Base-by-base conservation (phyloP, 78 protist species). In the Dictyostelium purpureum region DNA sequence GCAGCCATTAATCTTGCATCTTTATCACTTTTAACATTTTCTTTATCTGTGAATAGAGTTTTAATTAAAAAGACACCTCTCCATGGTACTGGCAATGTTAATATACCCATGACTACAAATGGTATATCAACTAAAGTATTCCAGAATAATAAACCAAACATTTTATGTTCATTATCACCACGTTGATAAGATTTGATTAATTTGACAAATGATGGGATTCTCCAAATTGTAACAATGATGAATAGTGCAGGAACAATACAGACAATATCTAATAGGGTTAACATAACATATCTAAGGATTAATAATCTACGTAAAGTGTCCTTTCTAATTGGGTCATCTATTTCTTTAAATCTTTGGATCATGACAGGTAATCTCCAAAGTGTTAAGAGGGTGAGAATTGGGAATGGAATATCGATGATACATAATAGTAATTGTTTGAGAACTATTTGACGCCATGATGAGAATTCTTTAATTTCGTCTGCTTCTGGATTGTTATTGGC, bases 321-420 rank as follows among this genome's bases (percentile, higher is more conserved):
- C n/a, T 51, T 31, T 38, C 89, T 77, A 10, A 19, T 26, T 26
- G 92, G 92, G 24, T 85, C 92, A 45, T 52, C 35, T 7, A 85
- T 70, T 47, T 85, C 92, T 61, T 57, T 77, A 28, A 90, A 35
- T 51, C 95, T 52, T 6, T 57, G 31, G 19, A 93, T 76, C 14
- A 87, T 28, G 28, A 82, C 69, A 7, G 96, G 95, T 49, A 93
- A 49, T 69, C 96, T 59, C 96, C 96, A 93, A 9, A 93, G 28
- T 21, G 96, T 87, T 42, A 93, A 4, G 6, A 93, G 18, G 16
- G 77, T 35, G 1, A 93, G 33, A 11, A 93, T 18, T 67, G 96
- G 96, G 87, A 93, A 87, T 57, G 96, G 96, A 2, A 85, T 88
- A 52, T 93, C 96, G n/a, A 93, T 71, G 12, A 93, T 35, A 6